Conservation (phyloP, 2,329 filamentous ascomycete species). For the Chaetomiaceae sp. region DNA sequence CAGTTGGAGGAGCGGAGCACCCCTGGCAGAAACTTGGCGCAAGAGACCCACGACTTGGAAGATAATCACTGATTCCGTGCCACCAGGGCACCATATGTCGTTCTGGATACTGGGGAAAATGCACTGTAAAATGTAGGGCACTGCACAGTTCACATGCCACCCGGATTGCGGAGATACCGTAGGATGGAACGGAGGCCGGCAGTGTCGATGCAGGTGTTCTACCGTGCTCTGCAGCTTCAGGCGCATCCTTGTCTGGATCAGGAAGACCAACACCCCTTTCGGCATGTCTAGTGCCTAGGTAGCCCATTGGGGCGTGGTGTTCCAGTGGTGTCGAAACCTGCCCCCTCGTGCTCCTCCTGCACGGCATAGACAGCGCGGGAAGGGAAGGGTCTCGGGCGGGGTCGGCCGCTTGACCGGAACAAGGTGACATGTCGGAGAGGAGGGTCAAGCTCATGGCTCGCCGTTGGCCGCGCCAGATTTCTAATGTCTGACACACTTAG, state of each 20-base stretch:
- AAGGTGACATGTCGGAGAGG: too few species aligned
- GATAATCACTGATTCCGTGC: too few species aligned
- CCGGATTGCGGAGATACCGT: background rate
- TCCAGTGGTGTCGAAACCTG: slow-evolving; percentile 10
- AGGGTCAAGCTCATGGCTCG: background rate
- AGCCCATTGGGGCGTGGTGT: too few species aligned
- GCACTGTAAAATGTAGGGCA: background rate
- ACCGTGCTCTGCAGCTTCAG: slow-evolving; percentile 11
- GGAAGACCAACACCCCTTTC: slow-evolving; percentile 9
- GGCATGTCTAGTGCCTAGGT: background rate
- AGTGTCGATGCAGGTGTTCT: slow-evolving; percentile 13
- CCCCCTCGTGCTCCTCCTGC: slow-evolving; percentile 18
- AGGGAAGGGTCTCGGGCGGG: slow-evolving; percentile 5
- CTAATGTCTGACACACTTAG: slow-evolving; percentile 12
- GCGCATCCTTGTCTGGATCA: slow-evolving; percentile 6
- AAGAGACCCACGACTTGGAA: too few species aligned
- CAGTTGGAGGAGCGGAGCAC: too few species aligned
- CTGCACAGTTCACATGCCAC: background rate
- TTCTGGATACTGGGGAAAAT: too few species aligned
- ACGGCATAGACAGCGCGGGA: background rate
- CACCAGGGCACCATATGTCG: too few species aligned
- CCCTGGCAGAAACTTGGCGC: too few species aligned
- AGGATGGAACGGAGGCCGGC: background rate
- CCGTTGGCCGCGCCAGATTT: background rate
- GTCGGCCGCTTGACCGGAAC: slow-evolving; percentile 1